Conservation (phyloP, 129 eudicot species). For the Tagetes patula region DNA sequence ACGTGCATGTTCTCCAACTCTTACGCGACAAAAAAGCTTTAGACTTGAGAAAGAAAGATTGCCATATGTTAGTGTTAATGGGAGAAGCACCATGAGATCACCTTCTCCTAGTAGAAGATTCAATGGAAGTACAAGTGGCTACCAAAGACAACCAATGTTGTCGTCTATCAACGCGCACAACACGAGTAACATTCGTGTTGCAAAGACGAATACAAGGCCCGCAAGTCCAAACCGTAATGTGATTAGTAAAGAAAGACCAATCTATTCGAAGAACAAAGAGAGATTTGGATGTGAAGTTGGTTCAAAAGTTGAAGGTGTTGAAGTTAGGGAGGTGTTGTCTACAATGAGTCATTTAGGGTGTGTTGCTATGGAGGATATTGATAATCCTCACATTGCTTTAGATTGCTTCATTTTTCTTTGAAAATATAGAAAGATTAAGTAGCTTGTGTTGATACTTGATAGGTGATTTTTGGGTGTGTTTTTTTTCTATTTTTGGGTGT, state of each 20-base stretch:
- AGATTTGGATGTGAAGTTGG: slow-evolving; percentile 23
- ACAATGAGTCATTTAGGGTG: slow-evolving; percentile 31
- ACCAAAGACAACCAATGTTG: slow-evolving; percentile 30
- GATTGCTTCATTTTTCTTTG: slow-evolving; percentile 84
- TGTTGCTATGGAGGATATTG: slow-evolving; percentile 51
- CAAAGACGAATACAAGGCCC: slow-evolving; percentile 36
- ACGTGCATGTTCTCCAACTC: slow-evolving; percentile 52
- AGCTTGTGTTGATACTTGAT: slow-evolving; percentile 16
- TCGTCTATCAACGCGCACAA: not conserved
- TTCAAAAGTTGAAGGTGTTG: slow-evolving; percentile 31
- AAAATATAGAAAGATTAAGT: slow-evolving; percentile 13
- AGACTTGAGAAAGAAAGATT: slow-evolving; percentile 41
- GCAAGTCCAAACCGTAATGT: slow-evolving; percentile 36
- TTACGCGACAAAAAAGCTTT: slow-evolving; percentile 57
- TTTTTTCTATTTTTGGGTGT: not conserved
- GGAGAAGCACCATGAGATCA: slow-evolving; percentile 41
- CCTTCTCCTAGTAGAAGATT: slow-evolving; percentile 68
- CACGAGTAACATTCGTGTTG: slow-evolving; percentile 8
- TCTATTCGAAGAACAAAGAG: slow-evolving; percentile 37
- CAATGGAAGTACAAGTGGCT: slow-evolving; percentile 20
- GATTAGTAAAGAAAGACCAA: slow-evolving; percentile 22
- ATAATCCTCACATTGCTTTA: slow-evolving; percentile 68
- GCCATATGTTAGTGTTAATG: slow-evolving; percentile 1
- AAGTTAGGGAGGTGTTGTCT: slow-evolving; percentile 23
- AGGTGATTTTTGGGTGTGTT: not conserved